A percentile compares a stretch with the other conserved stretches of the same genome.
phyloP scores from a whole-genome alignment of 1,139 yeast genomes.

The Taiozyma sp. region DNA sequence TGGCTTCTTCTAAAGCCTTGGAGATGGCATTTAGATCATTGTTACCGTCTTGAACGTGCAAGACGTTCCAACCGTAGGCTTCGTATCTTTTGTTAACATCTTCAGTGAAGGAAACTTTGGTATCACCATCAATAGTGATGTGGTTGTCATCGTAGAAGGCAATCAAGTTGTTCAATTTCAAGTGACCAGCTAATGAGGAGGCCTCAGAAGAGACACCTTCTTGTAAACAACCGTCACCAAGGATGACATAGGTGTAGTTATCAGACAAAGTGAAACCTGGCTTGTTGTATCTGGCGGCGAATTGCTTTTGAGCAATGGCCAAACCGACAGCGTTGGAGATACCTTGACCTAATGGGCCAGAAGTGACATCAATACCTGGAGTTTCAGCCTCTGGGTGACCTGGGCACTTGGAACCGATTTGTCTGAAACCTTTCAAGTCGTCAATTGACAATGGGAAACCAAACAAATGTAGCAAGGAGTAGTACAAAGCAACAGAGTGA shows the following conservation, averaged over 20 bases:
- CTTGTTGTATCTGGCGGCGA: conserved; percentile 93
- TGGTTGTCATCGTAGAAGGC: conserved; percentile 97
- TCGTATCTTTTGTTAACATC: conserved; percentile 82
- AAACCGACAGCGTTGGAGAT: conserved; percentile 94
- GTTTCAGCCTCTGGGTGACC: conserved; percentile 90
- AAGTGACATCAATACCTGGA: conserved; percentile 95
- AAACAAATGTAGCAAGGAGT: conserved; percentile 78
- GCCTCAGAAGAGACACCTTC: conserved; percentile 98
- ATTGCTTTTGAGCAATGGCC: conserved; percentile 90
- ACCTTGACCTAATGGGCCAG: conserved; percentile 99
- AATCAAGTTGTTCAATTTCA: conserved; percentile 89
- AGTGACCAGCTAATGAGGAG: conserved; percentile 92
- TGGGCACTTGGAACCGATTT: conserved; percentile 86
- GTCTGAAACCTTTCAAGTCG: conserved; percentile 90
- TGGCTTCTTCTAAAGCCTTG: conserved; percentile 70
- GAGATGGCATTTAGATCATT: conserved; percentile 69
- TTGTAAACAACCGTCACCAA: conserved; percentile 98
- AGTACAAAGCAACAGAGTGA: conserved; percentile 91
- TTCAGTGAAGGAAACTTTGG: conserved; percentile 90
- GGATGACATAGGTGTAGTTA: conserved; percentile 72
- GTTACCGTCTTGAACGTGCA: conserved; percentile 80
- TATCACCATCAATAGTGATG: conserved; percentile 95
- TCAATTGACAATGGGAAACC: conserved; percentile 83
- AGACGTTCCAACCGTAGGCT: conserved; percentile 93
- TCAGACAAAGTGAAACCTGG: conserved; percentile 71